Conservation (phyloP, 257 asterid species). For the Lithospermum erythrorhizon region DNA sequence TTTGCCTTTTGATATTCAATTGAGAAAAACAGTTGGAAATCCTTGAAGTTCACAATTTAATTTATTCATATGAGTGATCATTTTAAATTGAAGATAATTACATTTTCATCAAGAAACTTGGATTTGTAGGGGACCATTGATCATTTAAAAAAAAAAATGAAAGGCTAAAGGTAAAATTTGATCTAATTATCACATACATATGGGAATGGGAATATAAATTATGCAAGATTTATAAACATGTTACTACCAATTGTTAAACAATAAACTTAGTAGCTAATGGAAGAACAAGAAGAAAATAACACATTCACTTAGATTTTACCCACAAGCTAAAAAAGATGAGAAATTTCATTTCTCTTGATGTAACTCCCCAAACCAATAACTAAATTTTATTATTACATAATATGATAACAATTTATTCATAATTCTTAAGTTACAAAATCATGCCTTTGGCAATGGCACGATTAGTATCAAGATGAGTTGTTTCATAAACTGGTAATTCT, state of each 20-base stretch:
- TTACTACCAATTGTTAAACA: no score
- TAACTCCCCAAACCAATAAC: conserved; percentile 71
- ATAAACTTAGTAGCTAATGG: neutral
- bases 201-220: no score
- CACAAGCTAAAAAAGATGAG: conserved; percentile 12
- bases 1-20: neutral
- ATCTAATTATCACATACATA: no score
- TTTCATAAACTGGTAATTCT: conserved; percentile 65
- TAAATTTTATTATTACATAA: neutral
- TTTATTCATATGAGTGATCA: no score
- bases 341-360: conserved; percentile 33
- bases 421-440: conserved; percentile 18
- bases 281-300: neutral
- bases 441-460: conserved; percentile 38
- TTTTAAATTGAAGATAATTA: neutral
- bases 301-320: conserved; percentile 6
- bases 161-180: no score
- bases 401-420: no score
- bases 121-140: no score
- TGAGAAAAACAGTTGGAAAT: neutral
- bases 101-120: neutral
- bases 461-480: conserved; percentile 40
- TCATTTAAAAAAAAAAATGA: no score
- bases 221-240: no score
- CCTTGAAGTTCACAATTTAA: neutral